Evolutionary conservation across 805 yeast genomes (phyloP).

Genomic region (Lipomyces lipofer): DNA sequence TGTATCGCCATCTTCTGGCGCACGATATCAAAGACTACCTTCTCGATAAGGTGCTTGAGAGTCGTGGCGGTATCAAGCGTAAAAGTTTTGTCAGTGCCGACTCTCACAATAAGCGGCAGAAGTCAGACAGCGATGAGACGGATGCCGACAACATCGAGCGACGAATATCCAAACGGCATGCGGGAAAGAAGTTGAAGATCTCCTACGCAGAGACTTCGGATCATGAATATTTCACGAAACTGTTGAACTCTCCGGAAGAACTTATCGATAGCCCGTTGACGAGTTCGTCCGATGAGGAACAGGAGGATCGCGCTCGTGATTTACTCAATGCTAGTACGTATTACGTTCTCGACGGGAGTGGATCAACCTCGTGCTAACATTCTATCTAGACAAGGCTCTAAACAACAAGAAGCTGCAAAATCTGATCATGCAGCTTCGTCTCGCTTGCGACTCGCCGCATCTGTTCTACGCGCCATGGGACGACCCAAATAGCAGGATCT

Average conservation of each 20-base stretch:
- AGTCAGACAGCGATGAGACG: conserved; percentile 1
- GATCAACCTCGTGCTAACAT: background rate
- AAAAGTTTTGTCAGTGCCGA: background rate
- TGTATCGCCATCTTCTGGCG: conserved; percentile 54
- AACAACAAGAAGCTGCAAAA: conserved; percentile 60
- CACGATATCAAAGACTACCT: conserved; percentile 42
- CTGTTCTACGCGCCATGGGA: conserved; percentile 77
- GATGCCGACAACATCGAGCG: too few species aligned
- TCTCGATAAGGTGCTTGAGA: conserved; percentile 34
- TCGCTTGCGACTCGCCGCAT: conserved; percentile 83
- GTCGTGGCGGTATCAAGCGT: conserved; percentile 15
- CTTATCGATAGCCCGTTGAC: background rate
- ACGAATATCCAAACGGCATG: background rate
- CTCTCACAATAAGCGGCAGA: background rate
- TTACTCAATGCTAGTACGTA: conserved; percentile 25
- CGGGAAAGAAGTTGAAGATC: background rate
- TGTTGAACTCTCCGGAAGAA: conserved; percentile 5
- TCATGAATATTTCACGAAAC: conserved; percentile 9
- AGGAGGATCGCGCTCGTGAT: conserved; percentile 8
- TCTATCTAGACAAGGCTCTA: conserved; percentile 39
- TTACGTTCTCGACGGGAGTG: background rate
- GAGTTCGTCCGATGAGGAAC: conserved; percentile 10
- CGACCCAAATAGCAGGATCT: conserved; percentile 41
- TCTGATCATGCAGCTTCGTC: conserved; percentile 78
- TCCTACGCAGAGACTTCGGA: conserved; percentile 17